Evolutionary conservation across 2,329 filamentous ascomycete genomes (phyloP).

Genomic region (Botryotinia narcissicola): DNA sequence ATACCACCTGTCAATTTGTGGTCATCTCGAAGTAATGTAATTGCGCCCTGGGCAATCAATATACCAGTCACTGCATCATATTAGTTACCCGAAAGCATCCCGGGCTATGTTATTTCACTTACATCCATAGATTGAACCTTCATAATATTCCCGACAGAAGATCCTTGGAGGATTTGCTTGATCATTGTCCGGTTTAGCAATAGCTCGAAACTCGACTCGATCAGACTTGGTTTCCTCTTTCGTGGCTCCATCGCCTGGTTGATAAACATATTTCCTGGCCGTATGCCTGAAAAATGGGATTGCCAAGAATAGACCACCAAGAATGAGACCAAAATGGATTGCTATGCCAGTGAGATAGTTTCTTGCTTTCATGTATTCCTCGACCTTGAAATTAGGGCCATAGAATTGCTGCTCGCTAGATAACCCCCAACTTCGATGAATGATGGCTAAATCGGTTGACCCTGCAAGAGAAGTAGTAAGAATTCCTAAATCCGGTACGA

Average conservation of each 20-base stretch:
- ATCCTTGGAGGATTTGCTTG: conserved; percentile 43
- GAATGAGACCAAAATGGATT: conserved; percentile 49
- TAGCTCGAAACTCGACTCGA: conserved; percentile 60
- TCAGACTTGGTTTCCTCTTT: conserved; percentile 56
- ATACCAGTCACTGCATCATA: conserved; percentile 58
- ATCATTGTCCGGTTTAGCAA: conserved; percentile 58
- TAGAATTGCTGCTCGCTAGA: conserved; percentile 50
- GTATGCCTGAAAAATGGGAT: conserved; percentile 43
- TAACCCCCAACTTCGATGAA: conserved; percentile 64
- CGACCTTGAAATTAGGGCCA: conserved; percentile 59
- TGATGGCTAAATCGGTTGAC: conserved; percentile 51
- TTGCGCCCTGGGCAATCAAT: conserved; percentile 61
- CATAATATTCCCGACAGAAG: conserved; percentile 52
- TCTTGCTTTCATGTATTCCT: conserved; percentile 52
- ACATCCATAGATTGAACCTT: conserved; percentile 65
- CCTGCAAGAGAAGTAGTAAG: conserved; percentile 53
- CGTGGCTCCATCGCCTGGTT: conserved; percentile 55
- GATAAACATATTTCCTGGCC: conserved; percentile 45
- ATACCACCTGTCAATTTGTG: conserved; percentile 61
- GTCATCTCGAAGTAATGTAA: conserved; percentile 63
- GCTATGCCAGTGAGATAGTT: conserved; percentile 51
- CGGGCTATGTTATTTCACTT: conserved; percentile 37
- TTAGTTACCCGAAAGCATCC: conserved; percentile 21
- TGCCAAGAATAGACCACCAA: conserved; percentile 44
- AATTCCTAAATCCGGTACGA: conserved; percentile 52